These are phyloP conservation scores for Ogataea zsoltii DNA, from an alignment of 805 yeast genomes.

Conservation along the genomic window DNA sequence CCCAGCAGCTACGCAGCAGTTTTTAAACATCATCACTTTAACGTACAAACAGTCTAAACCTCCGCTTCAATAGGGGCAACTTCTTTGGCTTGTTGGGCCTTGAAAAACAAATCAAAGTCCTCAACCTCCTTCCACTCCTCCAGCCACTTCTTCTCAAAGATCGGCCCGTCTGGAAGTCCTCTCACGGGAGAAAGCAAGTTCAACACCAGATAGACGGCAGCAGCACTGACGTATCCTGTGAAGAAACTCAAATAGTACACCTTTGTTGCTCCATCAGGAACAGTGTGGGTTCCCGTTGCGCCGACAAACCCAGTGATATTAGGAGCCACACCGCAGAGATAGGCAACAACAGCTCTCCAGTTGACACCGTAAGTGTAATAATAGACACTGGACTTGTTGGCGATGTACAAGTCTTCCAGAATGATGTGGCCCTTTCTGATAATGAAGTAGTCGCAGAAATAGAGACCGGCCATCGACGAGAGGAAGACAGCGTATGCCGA, in stretches of 20 bases:
- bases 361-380: conserved; percentile 68
- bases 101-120: conserved; percentile 47
- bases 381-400: conserved; percentile 47
- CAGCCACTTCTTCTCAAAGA: conserved; percentile 58
- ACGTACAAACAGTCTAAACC: no score
- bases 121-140: conserved; percentile 68
- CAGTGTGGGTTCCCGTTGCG: conserved; percentile 66
- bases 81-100: conserved; percentile 1
- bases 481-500: conserved; percentile 82
- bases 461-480: conserved; percentile 80
- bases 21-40: no score
- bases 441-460: conserved; percentile 65
- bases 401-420: conserved; percentile 63
- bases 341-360: conserved; percentile 84
- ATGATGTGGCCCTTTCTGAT: conserved; percentile 72
- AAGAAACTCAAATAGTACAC: conserved; percentile 76
- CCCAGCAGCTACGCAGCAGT: no score
- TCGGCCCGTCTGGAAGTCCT: conserved; percentile 38
- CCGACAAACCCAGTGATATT: conserved; percentile 88
- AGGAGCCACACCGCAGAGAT: conserved; percentile 76
- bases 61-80: not conserved
- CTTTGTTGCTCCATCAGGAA: conserved; percentile 75
- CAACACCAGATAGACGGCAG: conserved; percentile 52
- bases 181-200: conserved; percentile 50
- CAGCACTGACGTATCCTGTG: conserved; percentile 67